Conservation (phyloP, 208 protist genomes). For the Zelonia costaricensis region DNA sequence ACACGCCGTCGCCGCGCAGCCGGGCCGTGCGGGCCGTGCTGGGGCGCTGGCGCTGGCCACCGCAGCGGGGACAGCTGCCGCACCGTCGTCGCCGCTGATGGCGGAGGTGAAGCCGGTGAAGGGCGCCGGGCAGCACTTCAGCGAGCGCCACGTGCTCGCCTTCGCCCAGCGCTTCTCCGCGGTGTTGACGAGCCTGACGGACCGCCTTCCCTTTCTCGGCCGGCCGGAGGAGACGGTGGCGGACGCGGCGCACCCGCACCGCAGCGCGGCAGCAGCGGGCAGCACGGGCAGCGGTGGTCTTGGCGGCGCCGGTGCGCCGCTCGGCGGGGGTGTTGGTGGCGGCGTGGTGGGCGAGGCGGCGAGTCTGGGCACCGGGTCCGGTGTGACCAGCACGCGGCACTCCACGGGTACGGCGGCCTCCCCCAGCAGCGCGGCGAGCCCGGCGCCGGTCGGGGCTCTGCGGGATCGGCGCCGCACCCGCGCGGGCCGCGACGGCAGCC, state of each 20-base stretch:
- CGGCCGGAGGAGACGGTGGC: conserved; percentile 4
- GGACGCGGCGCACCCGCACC: background rate
- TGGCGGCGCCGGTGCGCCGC: conserved; percentile 5
- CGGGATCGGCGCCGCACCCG: background rate
- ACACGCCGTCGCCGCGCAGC: conserved; percentile 11
- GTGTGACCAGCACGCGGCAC: background rate
- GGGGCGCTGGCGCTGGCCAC: background rate
- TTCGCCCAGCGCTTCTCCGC: conserved; percentile 69
- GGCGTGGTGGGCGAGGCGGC: background rate
- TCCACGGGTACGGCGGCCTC: background rate
- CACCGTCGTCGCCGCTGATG: conserved; percentile 9
- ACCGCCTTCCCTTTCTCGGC: conserved; percentile 28
- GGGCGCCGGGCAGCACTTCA: conserved; percentile 55
- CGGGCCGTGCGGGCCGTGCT: conserved; percentile 6
- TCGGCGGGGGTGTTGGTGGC: background rate
- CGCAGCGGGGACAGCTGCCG: background rate
- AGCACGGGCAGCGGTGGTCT: background rate
- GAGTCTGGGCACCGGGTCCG: background rate
- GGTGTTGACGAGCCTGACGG: conserved; percentile 48
- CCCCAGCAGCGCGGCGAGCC: background rate
- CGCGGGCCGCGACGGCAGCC: background rate
- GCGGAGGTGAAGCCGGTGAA: conserved; percentile 47
- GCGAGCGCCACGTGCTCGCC: conserved; percentile 63
- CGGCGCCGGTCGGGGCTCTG: too few species aligned
- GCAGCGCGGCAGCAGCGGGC: background rate